A percentile compares a stretch with the other conserved stretches of the same genome.
These are phyloP conservation scores for Spizellomyces sp. DNA, from an alignment of 192 early-diverging fungal genomes.

Conservation along the genomic window DNA sequence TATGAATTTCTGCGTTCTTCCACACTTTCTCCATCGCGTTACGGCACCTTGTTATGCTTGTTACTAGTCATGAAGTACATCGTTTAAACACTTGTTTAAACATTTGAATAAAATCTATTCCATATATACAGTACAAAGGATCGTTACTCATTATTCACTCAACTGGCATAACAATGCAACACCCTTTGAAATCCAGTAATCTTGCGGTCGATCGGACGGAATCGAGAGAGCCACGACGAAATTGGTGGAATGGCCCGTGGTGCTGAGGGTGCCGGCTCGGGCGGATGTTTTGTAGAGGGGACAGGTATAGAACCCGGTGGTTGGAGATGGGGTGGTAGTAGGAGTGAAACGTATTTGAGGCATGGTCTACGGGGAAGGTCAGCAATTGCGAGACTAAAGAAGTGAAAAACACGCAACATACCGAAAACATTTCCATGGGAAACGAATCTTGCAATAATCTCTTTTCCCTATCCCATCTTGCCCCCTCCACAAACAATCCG, in stretches of 20 bases:
- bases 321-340: constrained; percentile 40
- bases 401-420: constrained; percentile 28
- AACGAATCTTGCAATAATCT: constrained; percentile 59
- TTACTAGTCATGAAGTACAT: too few species aligned
- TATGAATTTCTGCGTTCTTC: too few species aligned
- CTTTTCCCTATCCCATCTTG: constrained; percentile 58
- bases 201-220: constrained; percentile 54
- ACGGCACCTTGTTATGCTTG: too few species aligned
- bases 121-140: too few species aligned
- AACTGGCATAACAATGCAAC: constrained; percentile 48
- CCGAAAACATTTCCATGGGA: constrained; percentile 70
- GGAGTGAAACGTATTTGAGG: constrained; percentile 61
- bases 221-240: constrained; percentile 58
- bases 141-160: constrained; percentile 6
- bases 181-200: constrained; percentile 66
- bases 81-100: too few species aligned
- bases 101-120: too few species aligned
- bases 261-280: constrained; percentile 60
- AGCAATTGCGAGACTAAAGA: neutral
- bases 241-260: constrained; percentile 66
- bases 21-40: too few species aligned
- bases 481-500: constrained; percentile 62
- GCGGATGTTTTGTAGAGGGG: constrained; percentile 68
- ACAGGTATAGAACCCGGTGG: constrained; percentile 44
- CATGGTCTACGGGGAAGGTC: constrained; percentile 45